Percentiles rank a stretch among this genome's conserved stretches.
These are phyloP conservation scores for Sporisorium iseilematis-ciliati DNA, from an alignment of 1,284 basidiomycete species.

Conservation along the genomic window DNA sequence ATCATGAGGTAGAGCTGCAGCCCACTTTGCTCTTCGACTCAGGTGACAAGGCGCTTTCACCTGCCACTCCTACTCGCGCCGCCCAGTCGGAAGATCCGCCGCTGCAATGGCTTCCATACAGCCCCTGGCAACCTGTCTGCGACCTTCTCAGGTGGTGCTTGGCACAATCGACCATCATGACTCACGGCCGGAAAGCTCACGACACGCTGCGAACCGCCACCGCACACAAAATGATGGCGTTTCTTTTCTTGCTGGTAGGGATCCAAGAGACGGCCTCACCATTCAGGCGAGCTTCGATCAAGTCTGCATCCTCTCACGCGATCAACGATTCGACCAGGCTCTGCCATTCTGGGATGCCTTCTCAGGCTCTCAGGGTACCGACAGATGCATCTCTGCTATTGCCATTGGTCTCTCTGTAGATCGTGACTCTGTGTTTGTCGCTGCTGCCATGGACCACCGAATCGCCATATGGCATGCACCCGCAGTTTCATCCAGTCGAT, in stretches of 20 bases:
- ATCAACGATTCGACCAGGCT: conserved; percentile 44
- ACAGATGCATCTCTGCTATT: conserved; percentile 30
- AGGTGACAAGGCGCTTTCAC: neutral
- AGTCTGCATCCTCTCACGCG: conserved; percentile 42
- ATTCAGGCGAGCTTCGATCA: conserved; percentile 49
- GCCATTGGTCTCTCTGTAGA: conserved; percentile 28
- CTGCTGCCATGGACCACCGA: conserved; percentile 49
- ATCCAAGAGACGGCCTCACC: conserved; percentile 26
- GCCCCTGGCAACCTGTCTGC: conserved; percentile 12
- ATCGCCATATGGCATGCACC: conserved; percentile 47
- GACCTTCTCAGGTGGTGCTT: conserved; percentile 32
- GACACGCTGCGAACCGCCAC: conserved; percentile 2
- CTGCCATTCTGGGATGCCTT: conserved; percentile 57
- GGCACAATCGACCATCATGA: conserved; percentile 15
- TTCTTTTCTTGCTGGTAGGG: conserved; percentile 26
- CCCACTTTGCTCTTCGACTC: neutral
- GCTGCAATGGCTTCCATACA: conserved; percentile 15
- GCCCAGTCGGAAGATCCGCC: neutral
- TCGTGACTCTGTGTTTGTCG: conserved; percentile 25
- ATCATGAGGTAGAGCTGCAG: neutral
- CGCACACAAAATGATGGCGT: conserved; percentile 7
- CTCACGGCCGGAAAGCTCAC: conserved; percentile 9
- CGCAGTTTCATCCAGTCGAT: conserved; percentile 14
- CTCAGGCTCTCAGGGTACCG: conserved; percentile 39
- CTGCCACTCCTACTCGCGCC: neutral